These are phyloP conservation scores for Prunus kanzakura DNA, from an alignment of 306 rosid species.

Conservation along the genomic window DNA sequence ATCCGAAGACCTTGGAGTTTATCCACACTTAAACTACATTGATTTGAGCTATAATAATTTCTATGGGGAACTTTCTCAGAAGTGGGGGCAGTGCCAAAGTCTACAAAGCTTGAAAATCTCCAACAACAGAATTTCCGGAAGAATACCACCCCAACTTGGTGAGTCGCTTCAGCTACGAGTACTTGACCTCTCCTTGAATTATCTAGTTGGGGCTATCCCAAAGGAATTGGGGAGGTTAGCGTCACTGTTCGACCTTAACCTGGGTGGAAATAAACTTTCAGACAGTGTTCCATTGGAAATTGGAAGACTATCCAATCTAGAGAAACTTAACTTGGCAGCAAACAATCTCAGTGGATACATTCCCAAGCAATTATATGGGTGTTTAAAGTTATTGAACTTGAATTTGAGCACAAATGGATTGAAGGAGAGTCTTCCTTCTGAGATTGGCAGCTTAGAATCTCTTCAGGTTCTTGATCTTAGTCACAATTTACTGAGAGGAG, in stretches of 20 bases:
- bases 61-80: too few relatives aligned
- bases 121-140: too few relatives aligned
- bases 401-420: conserved; percentile 20
- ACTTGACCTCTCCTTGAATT: too few relatives aligned
- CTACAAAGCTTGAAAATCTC: too few relatives aligned
- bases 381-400: conserved; percentile 16
- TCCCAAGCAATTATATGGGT: conserved; percentile 1
- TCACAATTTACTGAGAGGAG: conserved; percentile 22
- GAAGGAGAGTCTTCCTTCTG: conserved; percentile 4
- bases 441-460: conserved; percentile 13
- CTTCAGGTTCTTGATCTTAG: conserved; percentile 43
- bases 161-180: too few relatives aligned
- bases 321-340: conserved; percentile 15
- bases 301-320: conserved; percentile 10
- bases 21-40: too few relatives aligned
- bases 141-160: too few relatives aligned
- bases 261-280: conserved; percentile 8
- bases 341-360: conserved; percentile 18
- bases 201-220: too few relatives aligned
- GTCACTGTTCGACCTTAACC: conserved; percentile 6
- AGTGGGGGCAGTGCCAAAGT: too few relatives aligned
- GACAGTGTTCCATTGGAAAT: conserved; percentile 11
- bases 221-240: too few relatives aligned
- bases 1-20: too few relatives aligned
- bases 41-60: too few relatives aligned